These are phyloP conservation scores for Trichomonas tenax DNA, from an alignment of 208 protist species.

Conservation along the genomic window DNA sequence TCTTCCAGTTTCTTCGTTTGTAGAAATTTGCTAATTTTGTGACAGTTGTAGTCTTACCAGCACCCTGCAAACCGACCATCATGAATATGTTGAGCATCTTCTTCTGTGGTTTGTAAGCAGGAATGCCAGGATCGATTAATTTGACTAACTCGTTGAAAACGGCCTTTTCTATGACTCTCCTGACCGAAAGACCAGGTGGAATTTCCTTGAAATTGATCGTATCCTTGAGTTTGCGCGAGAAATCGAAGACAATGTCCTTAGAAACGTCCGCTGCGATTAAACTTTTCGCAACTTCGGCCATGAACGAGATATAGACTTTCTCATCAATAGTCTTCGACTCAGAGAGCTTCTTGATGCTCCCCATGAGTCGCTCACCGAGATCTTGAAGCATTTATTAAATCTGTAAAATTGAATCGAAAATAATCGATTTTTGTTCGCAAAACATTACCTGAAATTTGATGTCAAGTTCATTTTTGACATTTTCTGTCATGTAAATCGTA, in stretches of 20 bases:
- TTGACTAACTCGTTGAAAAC: neutral
- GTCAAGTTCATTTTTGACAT: too few relatives aligned
- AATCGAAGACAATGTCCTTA: neutral
- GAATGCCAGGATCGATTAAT: neutral
- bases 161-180: neutral
- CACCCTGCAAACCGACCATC: constrained; percentile 95
- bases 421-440: neutral
- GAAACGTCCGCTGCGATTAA: neutral
- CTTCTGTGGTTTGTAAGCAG: neutral
- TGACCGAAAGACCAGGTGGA: neutral
- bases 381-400: neutral
- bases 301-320: neutral
- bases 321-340: neutral
- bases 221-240: neutral
- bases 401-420: neutral
- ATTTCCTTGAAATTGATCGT: neutral
- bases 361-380: neutral
- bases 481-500: too few relatives aligned
- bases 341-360: neutral
- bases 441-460: too few relatives aligned
- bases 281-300: neutral
- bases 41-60: constrained; percentile 88
- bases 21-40: constrained; percentile 87
- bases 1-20: constrained; percentile 58
- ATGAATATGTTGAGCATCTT: constrained; percentile 85